Evolutionary conservation across 805 yeast genomes (phyloP).

Genomic region (Teunomyces cretensis): DNA sequence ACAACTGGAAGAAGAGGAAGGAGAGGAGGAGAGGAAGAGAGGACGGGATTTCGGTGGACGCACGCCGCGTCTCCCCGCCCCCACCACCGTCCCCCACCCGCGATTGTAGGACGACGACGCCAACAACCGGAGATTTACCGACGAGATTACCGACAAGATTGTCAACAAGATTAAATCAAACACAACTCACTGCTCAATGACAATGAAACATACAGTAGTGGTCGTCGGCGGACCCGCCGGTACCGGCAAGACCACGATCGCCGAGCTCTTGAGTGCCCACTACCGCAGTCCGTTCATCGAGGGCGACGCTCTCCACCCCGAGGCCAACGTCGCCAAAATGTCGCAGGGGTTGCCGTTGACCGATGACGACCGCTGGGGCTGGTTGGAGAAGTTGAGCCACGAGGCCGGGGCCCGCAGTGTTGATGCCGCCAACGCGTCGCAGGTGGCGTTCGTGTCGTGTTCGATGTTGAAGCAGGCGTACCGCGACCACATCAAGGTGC

Average conservation of each 20-base stretch:
- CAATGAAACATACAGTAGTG: constrained; percentile 32
- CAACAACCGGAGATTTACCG: too few species aligned
- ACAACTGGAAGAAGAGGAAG: too few species aligned
- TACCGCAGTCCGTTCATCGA: constrained; percentile 65
- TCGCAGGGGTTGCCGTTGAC: constrained; percentile 71
- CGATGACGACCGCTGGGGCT: constrained; percentile 91
- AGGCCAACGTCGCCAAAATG: constrained; percentile 78
- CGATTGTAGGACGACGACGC: too few species aligned
- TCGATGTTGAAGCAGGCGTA: constrained; percentile 79
- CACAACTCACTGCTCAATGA: too few species aligned
- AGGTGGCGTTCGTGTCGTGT: constrained; percentile 66
- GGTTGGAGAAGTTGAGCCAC: constrained; percentile 62
- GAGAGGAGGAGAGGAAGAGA: too few species aligned
- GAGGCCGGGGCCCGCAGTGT: constrained; percentile 37
- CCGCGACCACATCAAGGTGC: constrained; percentile 56
- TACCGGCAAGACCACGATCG: constrained; percentile 88
- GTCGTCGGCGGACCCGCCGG: constrained; percentile 96
- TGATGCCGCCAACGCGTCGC: constrained; percentile 16
- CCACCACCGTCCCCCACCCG: too few species aligned
- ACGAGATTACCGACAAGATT: too few species aligned
- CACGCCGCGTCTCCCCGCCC: too few species aligned
- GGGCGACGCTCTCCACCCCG: constrained; percentile 82
- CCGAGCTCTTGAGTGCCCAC: constrained; percentile 45
- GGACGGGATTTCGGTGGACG: too few species aligned
- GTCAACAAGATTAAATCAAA: too few species aligned